A percentile compares a stretch with the other conserved stretches of the same genome.
These are phyloP conservation scores for Botrytis medusae DNA, from an alignment of 2,329 filamentous ascomycete species.

Conservation along the genomic window DNA sequence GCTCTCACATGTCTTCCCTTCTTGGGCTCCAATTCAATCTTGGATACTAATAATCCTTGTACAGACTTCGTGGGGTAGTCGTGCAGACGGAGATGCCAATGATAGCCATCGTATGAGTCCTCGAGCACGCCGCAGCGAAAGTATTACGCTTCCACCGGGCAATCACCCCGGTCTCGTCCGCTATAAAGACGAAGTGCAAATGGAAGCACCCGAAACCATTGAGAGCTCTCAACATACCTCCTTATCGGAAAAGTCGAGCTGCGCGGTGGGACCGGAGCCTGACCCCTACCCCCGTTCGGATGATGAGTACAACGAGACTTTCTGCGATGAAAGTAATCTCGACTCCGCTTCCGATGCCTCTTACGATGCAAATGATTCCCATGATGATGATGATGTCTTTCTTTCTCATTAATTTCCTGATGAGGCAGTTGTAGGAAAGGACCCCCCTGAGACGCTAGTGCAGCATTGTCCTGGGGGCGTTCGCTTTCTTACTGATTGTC, in stretches of 20 bases:
- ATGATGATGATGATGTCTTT: constrained; percentile 24
- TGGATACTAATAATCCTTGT: constrained; percentile 22
- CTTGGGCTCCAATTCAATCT: constrained; percentile 24
- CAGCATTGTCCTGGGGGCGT: constrained; percentile 35
- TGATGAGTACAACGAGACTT: constrained; percentile 22
- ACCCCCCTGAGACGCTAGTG: constrained; percentile 39
- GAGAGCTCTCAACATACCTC: constrained; percentile 9
- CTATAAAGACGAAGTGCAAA: constrained; percentile 42
- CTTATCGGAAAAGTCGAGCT: constrained; percentile 17
- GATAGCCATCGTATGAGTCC: constrained; percentile 60
- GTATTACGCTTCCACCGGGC: constrained; percentile 47
- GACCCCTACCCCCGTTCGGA: constrained; percentile 12
- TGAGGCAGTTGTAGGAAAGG: constrained; percentile 27
- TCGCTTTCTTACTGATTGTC: constrained; percentile 20
- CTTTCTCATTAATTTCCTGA: constrained; percentile 21
- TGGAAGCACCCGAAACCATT: constrained; percentile 7
- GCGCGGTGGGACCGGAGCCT: background rate
- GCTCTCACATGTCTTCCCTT: constrained; percentile 7
- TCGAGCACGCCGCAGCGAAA: constrained; percentile 38
- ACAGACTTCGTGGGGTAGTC: constrained; percentile 93
- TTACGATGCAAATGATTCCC: constrained; percentile 33
- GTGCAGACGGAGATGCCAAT: constrained; percentile 85
- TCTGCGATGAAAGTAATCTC: constrained; percentile 24
- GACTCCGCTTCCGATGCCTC: constrained; percentile 27
- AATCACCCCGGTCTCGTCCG: constrained; percentile 46